Conservation (phyloP, 768 basidiomycete species). For the Termitomyces sp. region DNA sequence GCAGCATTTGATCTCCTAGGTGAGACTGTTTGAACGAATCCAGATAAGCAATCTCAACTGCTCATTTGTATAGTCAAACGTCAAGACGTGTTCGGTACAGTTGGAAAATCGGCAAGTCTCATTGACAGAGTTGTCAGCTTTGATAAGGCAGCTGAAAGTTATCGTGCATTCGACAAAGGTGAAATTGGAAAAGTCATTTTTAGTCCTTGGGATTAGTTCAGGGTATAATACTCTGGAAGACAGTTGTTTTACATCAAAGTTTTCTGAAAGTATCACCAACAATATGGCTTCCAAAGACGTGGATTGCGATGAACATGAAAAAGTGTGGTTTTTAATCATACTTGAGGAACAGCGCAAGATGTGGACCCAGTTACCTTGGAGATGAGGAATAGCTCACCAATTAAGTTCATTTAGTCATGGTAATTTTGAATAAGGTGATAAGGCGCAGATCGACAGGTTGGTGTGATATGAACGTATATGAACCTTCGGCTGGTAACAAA, state of each 20-base stretch:
- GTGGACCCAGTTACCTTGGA: neutral
- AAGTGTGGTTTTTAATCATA: neutral
- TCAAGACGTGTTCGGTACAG: conserved; percentile 70
- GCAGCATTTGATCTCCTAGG: conserved; percentile 62
- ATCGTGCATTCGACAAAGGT: conserved; percentile 66
- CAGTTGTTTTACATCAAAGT: too few species aligned
- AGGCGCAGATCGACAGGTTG: too few species aligned
- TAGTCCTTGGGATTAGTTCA: conserved; percentile 67
- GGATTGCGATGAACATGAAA: neutral
- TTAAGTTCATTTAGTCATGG: too few species aligned
- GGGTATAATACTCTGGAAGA: neutral
- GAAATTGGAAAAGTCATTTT: conserved; percentile 74
- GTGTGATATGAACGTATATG: too few species aligned
- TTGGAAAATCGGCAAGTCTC: conserved; percentile 56
- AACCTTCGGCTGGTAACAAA: too few species aligned
- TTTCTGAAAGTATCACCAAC: neutral
- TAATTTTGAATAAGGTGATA: too few species aligned
- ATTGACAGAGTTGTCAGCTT: conserved; percentile 66
- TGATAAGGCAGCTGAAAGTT: conserved; percentile 49
- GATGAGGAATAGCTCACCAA: too few species aligned
- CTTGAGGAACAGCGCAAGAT: neutral
- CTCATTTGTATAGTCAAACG: conserved; percentile 38
- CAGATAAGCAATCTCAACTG: neutral
- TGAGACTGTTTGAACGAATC: conserved; percentile 13
- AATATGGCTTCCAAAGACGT: neutral